Evolutionary conservation across 225 moss, liverwort and hornwort genomes (phyloP).

Genomic region (Ulota crispa): DNA sequence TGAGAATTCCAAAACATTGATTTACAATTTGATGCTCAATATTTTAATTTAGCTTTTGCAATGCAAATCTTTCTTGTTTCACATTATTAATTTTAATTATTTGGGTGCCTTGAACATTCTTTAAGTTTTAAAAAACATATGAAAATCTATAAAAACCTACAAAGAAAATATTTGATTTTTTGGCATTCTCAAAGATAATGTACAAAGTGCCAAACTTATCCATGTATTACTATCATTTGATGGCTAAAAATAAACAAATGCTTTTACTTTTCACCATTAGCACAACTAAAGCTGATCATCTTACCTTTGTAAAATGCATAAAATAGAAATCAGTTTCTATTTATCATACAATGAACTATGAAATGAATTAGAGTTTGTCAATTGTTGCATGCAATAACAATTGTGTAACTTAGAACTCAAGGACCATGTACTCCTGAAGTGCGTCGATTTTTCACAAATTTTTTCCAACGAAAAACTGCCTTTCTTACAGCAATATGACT

Average conservation of each 20-base stretch:
- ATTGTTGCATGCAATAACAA: neutral
- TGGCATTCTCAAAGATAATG: neutral
- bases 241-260: neutral
- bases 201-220: neutral
- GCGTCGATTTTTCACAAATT: neutral
- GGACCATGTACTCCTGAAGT: neutral
- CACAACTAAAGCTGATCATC: neutral
- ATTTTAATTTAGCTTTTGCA: too few relatives aligned
- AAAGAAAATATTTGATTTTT: neutral
- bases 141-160: too few relatives aligned
- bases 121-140: too few relatives aligned
- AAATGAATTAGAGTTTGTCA: neutral
- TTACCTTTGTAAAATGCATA: neutral
- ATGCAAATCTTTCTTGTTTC: too few relatives aligned
- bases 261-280: neutral
- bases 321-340: neutral
- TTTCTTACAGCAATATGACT: slow-evolving; percentile 20
- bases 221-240: neutral
- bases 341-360: neutral
- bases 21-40: too few relatives aligned
- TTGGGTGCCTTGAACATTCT: neutral
- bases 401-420: neutral
- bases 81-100: too few relatives aligned
- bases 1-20: too few relatives aligned
- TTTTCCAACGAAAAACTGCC: slow-evolving; percentile 24